These are phyloP conservation scores for Trifolium subterraneum DNA, from an alignment of 306 rosid genomes.

Conservation along the genomic window DNA sequence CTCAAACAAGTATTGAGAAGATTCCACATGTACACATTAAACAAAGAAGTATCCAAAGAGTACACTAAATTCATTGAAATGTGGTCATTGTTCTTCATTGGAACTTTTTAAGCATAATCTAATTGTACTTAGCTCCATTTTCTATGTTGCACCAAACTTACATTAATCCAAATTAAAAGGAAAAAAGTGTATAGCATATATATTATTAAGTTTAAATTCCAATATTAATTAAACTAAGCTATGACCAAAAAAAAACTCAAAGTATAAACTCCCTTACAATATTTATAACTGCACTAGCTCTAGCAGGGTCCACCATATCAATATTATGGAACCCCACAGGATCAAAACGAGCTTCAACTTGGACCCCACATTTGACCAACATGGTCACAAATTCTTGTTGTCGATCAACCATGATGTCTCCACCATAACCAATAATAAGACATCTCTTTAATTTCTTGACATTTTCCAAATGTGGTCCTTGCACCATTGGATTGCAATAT, in stretches of 20 bases:
- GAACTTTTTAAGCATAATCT: too few relatives aligned
- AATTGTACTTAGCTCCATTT: too few relatives aligned
- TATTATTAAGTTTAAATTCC: background rate
- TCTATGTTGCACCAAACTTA: background rate
- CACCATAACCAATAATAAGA: constrained; percentile 68
- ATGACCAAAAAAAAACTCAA: background rate
- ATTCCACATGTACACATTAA: too few relatives aligned
- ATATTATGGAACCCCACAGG: constrained; percentile 65
- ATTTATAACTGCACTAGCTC: constrained; percentile 47
- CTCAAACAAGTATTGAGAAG: too few relatives aligned
- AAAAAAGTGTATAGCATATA: background rate
- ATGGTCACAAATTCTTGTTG: constrained; percentile 64
- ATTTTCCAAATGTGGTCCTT: constrained; percentile 48
- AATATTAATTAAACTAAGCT: constrained; percentile 1
- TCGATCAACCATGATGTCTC: constrained; percentile 67
- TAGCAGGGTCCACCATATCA: constrained; percentile 57
- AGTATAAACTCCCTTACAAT: constrained; percentile 59
- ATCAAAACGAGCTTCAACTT: constrained; percentile 63
- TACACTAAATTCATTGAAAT: too few relatives aligned
- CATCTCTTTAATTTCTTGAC: constrained; percentile 45
- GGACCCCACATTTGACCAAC: constrained; percentile 64
- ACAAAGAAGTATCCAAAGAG: too few relatives aligned
- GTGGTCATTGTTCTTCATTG: too few relatives aligned
- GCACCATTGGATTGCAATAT: constrained; percentile 66
- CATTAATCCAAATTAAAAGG: background rate